Base-by-base conservation (phyloP, 2,329 filamentous ascomycete species). In the Beauveria australis region DNA sequence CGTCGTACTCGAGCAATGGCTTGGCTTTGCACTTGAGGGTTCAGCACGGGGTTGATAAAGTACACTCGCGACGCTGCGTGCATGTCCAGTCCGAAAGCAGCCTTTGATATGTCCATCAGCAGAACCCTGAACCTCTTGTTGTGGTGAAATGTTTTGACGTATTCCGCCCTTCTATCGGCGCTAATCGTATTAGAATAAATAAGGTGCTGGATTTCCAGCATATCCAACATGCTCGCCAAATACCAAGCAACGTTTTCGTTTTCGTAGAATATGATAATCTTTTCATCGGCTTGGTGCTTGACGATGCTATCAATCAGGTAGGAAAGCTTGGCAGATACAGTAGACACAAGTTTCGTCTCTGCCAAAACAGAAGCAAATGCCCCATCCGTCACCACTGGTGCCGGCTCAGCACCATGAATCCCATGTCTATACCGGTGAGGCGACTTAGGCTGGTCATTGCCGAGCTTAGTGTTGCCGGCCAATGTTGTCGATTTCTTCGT, bases 221-320 rank as follows among this genome's bases (percentile, higher is more conserved):
- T 80, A 65, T 97, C 92, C 0, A 97, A 80, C 33, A 88, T 85
- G 69, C 92, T 87, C 0, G 91, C 89, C 44, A 97, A 82, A 74
- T 95, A 96, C 72, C 84, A 96, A 1, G 91, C 92, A 2, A 89
- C 81, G 66, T 96, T 93, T 63, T 94, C 89, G 37, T 89, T 88
- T 63, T 96, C 91, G 71, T 96, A 97, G 72, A 97, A 97, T 10
- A 97, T 82, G 57, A 97, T 84, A 3, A 95, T 94, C 72, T 97
- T 96, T 68, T 96, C 92, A 0, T 81, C 74, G 1, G 79, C 73
- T 58, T 94, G 84, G 63, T 92, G 79, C 57, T 81, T 77, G 5
- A 86, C 72, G 14, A 97, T 85, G 37, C 84, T 80, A 59, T 92
- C 88, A 19, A 96, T 76, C 6, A 97, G 77, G 68, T 97, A 96